These are phyloP conservation scores for Wickerhamiella kazuoi DNA, from an alignment of 805 yeast genomes.

Conservation along the genomic window DNA sequence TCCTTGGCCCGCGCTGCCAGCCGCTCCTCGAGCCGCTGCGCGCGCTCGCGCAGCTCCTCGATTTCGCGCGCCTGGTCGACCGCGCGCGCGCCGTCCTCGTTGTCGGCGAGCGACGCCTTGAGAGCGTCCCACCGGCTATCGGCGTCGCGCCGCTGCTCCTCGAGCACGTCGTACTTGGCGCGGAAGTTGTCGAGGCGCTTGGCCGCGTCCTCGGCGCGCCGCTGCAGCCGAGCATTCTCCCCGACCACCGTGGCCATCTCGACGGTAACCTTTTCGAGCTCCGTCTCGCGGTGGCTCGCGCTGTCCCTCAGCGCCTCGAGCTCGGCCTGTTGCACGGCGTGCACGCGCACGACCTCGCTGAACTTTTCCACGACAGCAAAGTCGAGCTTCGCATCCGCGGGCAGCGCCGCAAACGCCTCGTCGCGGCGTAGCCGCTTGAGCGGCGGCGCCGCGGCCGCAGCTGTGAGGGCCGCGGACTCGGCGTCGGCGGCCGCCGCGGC, in stretches of 20 bases:
- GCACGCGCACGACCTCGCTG: background rate
- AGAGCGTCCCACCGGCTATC: conserved; percentile 15
- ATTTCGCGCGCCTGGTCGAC: conserved; percentile 12
- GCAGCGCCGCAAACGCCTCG: conserved; percentile 10
- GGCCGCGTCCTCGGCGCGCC: conserved; percentile 1
- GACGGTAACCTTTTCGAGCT: conserved; percentile 15
- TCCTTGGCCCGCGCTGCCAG: background rate
- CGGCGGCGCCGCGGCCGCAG: conserved; percentile 1
- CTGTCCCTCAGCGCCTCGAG: background rate
- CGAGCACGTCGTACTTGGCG: background rate
- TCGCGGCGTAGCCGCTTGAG: background rate
- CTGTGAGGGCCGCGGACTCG: background rate
- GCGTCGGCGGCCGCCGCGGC: too few relatives aligned
- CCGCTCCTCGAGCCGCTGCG: conserved; percentile 15
- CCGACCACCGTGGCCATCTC: conserved; percentile 10
- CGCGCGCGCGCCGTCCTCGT: background rate
- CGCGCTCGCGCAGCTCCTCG: conserved; percentile 28
- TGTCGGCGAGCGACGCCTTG: conserved; percentile 15
- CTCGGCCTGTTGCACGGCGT: background rate
- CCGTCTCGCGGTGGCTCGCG: conserved; percentile 11
- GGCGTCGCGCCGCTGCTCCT: background rate
- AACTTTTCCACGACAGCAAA: conserved; percentile 2
- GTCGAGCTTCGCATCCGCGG: conserved; percentile 8
- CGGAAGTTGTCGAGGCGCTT: background rate
- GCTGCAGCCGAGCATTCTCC: conserved; percentile 1